Evolutionary conservation across 306 rosid species (phyloP).

Genomic region (Quillaja saponaria): DNA sequence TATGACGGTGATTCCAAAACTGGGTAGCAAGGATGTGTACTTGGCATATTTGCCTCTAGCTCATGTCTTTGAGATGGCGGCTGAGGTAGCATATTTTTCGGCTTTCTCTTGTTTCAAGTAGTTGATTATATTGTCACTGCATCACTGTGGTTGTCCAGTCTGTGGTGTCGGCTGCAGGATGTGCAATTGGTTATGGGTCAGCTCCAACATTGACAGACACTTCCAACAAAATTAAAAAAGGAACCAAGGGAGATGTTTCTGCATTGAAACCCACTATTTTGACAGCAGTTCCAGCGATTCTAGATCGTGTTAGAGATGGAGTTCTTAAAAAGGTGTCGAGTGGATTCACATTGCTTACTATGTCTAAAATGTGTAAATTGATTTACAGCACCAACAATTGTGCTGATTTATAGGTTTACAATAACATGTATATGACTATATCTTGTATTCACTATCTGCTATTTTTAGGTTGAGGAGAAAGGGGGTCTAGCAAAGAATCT

Average conservation of each 20-base stretch:
- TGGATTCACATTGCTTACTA: background rate
- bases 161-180: constrained; percentile 78
- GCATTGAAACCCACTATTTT: constrained; percentile 72
- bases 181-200: constrained; percentile 74
- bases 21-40: constrained; percentile 66
- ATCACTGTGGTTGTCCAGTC: constrained; percentile 57
- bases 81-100: constrained; percentile 61
- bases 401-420: constrained; percentile 7
- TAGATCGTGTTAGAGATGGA: constrained; percentile 88
- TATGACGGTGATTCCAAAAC: constrained; percentile 68
- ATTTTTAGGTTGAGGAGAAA: constrained; percentile 64
- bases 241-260: constrained; percentile 88
- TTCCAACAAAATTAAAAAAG: constrained; percentile 78
- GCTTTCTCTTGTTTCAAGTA: constrained; percentile 10
- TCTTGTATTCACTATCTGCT: constrained; percentile 21
- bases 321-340: constrained; percentile 67
- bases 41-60: constrained; percentile 92
- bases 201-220: constrained; percentile 79
- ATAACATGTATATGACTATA: background rate
- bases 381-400: background rate
- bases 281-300: constrained; percentile 90
- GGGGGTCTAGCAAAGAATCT: constrained; percentile 68
- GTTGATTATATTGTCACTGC: constrained; percentile 31
- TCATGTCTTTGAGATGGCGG: constrained; percentile 93
- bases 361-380: background rate